Evolutionary conservation across 2,329 filamentous ascomycete species (phyloP).

Genomic region (Phoma sp.): DNA sequence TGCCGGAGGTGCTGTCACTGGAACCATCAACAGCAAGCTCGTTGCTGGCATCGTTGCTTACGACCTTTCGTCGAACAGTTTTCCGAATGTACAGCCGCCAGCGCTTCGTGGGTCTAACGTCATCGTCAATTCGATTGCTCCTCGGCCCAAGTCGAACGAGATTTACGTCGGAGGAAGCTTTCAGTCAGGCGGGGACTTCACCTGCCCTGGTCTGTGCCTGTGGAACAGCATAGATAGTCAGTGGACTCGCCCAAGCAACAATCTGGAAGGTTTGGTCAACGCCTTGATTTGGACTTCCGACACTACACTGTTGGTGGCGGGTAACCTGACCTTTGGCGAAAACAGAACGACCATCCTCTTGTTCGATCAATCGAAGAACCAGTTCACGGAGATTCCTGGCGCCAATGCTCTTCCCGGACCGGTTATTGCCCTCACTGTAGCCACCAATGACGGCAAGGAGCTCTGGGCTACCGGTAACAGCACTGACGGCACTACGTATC

Average conservation of each 20-base stretch:
- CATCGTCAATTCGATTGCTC: slow-evolving; percentile 77
- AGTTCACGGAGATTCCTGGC: slow-evolving; percentile 69
- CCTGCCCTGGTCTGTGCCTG: slow-evolving; percentile 81
- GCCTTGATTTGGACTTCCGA: slow-evolving; percentile 78
- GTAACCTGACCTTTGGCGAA: slow-evolving; percentile 73
- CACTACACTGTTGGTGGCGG: slow-evolving; percentile 76
- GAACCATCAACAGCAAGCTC: slow-evolving; percentile 66
- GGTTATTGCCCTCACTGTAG: slow-evolving; percentile 76
- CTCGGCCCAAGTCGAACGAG: slow-evolving; percentile 72
- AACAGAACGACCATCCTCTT: slow-evolving; percentile 72
- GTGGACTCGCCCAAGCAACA: slow-evolving; percentile 81
- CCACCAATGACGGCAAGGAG: slow-evolving; percentile 72
- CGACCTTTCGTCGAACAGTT: slow-evolving; percentile 70
- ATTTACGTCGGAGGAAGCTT: slow-evolving; percentile 90
- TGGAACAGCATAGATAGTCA: slow-evolving; percentile 73
- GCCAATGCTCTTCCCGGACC: slow-evolving; percentile 77
- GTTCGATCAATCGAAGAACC: slow-evolving; percentile 71
- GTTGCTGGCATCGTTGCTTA: slow-evolving; percentile 82
- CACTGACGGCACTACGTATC: slow-evolving; percentile 71
- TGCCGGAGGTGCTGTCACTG: slow-evolving; percentile 81
- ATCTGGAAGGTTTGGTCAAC: slow-evolving; percentile 72
- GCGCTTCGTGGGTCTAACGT: slow-evolving; percentile 72
- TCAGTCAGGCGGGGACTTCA: slow-evolving; percentile 78
- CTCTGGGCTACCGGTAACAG: slow-evolving; percentile 83
- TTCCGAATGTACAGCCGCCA: slow-evolving; percentile 73